phyloP scores from a whole-genome alignment of 2,329 filamentous ascomycete genomes.

The Neonectria hederae region DNA sequence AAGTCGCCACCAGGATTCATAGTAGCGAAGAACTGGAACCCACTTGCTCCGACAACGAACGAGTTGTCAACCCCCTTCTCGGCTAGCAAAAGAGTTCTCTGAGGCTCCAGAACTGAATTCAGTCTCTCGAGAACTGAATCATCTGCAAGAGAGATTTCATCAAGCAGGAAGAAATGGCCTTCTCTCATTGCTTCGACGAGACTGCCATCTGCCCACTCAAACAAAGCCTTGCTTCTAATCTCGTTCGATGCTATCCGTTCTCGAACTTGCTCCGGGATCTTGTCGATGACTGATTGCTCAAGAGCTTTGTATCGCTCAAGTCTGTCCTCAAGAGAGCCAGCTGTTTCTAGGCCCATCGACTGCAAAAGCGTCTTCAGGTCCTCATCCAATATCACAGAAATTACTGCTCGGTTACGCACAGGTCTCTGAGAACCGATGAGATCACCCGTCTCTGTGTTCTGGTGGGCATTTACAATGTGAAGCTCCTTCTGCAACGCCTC shows the following conservation, averaged over 20 bases:
- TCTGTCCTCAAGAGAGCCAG: conserved; percentile 62
- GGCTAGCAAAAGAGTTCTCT: conserved; percentile 85
- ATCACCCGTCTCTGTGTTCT: conserved; percentile 97
- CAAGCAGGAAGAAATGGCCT: conserved; percentile 90
- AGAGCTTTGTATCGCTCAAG: conserved; percentile 63
- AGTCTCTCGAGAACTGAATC: conserved; percentile 96
- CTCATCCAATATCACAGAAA: conserved; percentile 71
- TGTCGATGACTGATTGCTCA: conserved; percentile 58
- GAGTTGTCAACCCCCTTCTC: conserved; percentile 92
- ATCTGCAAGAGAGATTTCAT: conserved; percentile 97
- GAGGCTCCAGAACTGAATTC: conserved; percentile 94
- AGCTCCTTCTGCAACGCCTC: conserved; percentile 80
- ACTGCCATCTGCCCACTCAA: conserved; percentile 96
- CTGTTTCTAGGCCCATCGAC: conserved; percentile 51
- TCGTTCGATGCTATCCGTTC: conserved; percentile 58
- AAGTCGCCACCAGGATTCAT: conserved; percentile 99
- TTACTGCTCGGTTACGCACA: conserved; percentile 81
- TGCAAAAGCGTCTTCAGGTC: conserved; percentile 64
- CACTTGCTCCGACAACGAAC: conserved; percentile 76
- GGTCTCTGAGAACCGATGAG: conserved; percentile 95
- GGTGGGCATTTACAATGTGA: conserved; percentile 94
- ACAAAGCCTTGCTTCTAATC: conserved; percentile 81
- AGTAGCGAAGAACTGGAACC: conserved; percentile 96
- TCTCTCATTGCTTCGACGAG: conserved; percentile 93
- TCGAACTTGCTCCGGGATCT: conserved; percentile 59